Base-by-base conservation (phyloP, 1,139 yeast genomes). In the Groenewaldozyma sp. region DNA sequence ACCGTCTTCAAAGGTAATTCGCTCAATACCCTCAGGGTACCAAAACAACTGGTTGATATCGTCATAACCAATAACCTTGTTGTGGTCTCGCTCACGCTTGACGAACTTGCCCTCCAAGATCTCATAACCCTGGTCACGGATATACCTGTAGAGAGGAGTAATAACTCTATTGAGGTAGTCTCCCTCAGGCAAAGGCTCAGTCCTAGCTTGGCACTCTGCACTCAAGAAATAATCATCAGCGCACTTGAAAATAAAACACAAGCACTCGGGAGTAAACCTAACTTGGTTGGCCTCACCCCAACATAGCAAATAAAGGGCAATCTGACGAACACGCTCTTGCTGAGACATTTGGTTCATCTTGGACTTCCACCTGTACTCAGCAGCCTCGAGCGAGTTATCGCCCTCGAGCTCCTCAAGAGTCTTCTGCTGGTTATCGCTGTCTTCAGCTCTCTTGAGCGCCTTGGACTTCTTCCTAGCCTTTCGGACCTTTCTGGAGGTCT, bases 261-360 rank as follows among this genome's bases (percentile, higher is more conserved):
- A 67, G 62, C 84, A 74, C 67, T 91, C 99, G 11, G 98, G 87
- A 42, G 91, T 79, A 65, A 88, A 93, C 61, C 98, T 78, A 45
- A 91, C 88, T 68, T 91, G 97, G 65, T 88, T 88, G 33, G 97
- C 95, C 67, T 91, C 99, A 62, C 98, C 98, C 99, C 99, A 91
- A 54, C 87, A 73, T 58, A 88, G 73, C 54, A 91, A 70, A 67
- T 86, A 91, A 46, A 91, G 74, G 5, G 97, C 91, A 48, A 91
- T 65, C 58, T 91, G 97, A 59, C 94, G 78, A 34, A 84, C 87
- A 62, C 94, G 78, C 61, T 88, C 96, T 51, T 74, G 67, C 29
- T 86, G 78, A 1, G 81, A 61, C 51, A 81, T 67, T 39, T 64
- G 65, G 54, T 76, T 77, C 94, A 87, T 84, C 54, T 74, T 77